Evolutionary conservation across 2,329 filamentous ascomycete genomes (phyloP).

Genomic region (Botrytis hyacinthi): DNA sequence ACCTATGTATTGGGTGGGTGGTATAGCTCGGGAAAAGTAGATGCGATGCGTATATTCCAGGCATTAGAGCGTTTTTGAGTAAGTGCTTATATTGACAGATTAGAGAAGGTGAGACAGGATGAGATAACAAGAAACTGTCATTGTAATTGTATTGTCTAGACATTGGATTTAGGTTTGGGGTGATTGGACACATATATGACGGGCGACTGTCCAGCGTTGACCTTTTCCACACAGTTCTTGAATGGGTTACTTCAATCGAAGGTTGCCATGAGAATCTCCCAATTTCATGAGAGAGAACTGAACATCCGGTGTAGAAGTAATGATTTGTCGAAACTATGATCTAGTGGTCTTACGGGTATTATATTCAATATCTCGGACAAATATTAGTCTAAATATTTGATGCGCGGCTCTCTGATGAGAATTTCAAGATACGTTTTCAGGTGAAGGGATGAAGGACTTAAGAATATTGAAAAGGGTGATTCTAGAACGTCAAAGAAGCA

Average conservation of each 20-base stretch:
- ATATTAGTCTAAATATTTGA: background rate
- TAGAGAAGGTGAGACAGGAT: background rate
- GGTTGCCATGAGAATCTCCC: background rate
- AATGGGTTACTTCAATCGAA: background rate
- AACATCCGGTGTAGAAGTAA: background rate
- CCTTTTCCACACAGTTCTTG: background rate
- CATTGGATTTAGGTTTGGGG: background rate
- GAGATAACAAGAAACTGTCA: background rate
- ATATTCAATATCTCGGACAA: background rate
- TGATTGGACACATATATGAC: background rate
- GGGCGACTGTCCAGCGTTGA: background rate
- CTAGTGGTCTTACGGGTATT: background rate
- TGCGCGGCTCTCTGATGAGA: fast-evolving
- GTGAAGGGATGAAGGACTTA: background rate
- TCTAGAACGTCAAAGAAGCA: background rate
- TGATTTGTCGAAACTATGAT: background rate
- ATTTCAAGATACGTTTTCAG: background rate
- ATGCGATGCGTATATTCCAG: background rate
- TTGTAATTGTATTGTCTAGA: background rate
- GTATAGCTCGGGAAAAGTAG: background rate
- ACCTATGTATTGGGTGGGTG: too few relatives aligned
- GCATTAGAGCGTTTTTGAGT: background rate
- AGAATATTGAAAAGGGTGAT: background rate
- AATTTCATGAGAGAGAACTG: background rate
- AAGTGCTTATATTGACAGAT: background rate